Base-by-base conservation (phyloP, 2,329 filamentous ascomycete species). In the Botrytis pseudocinerea region DNA sequence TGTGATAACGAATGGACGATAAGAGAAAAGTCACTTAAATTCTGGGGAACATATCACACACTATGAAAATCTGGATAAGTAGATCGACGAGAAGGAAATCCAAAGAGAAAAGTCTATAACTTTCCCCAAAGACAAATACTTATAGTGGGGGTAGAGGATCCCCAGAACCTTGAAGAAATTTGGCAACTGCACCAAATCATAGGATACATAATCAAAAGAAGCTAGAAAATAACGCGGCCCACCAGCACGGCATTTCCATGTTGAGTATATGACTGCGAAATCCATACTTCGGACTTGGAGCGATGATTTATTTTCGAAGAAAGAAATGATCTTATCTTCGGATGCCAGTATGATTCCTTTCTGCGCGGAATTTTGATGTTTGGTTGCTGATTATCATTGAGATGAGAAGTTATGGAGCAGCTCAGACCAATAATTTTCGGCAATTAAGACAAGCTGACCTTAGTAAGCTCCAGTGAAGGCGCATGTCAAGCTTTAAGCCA, bases 111-210 rank as follows among this genome's bases (percentile, higher is more conserved):
- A 40, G 25, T 57, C 35, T 28, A 42, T 32, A 25, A 32, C 35
- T 68, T 28, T 35, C 32, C 48, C 65, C 25, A 42, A 6, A 68
- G 64, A n/a, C 16, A 40, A 38, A 20, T 57, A 68, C 35, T 57
- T 57, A 68, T 57, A 68, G 65, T 68, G 65, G 65, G 64, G 65
- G 48, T 20, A 68, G 48, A 42, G 35, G n/a, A 57, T 61, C 38
- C 20, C 65, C 48, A n/a, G 35, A 68, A 68, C 48, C 65, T 42
- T 22, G 38, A 32, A 57, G 48, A 57, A 42, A 22, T 68, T 57
- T 68, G 35, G 48, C 48, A 42, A 68, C 48, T 68, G 38, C 38
- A 42, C 35, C 18, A 57, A 32, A 68, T 68, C 25, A n/a, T 22
- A 68, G 54, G 46, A 68, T n/a, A 54, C 51, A 68, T 68, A 48